phyloP scores from a whole-genome alignment of 192 early-diverging fungal genomes.

The Gonapodya prolifera region DNA sequence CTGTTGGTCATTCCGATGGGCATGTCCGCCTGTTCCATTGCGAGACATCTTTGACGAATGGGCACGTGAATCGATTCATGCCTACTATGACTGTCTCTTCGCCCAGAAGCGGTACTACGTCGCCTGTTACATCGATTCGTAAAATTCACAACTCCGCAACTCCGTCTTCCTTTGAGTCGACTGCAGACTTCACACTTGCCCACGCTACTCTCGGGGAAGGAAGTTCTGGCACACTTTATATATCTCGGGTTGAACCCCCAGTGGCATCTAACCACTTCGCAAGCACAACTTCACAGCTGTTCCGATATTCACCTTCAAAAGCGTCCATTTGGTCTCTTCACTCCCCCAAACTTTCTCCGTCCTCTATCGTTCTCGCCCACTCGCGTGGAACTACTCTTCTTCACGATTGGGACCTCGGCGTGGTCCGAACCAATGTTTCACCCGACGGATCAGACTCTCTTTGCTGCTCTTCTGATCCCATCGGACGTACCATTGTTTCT shows the following conservation, averaged over 20 bases:
- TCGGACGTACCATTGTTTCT: background rate
- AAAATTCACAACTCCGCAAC: background rate
- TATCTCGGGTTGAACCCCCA: background rate
- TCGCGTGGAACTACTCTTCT: background rate
- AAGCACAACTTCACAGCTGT: background rate
- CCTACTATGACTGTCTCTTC: too few relatives aligned
- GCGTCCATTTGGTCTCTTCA: background rate
- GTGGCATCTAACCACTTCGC: background rate
- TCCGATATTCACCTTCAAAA: background rate
- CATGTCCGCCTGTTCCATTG: too few relatives aligned
- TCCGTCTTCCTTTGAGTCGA: background rate
- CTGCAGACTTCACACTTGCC: background rate
- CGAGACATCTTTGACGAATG: too few relatives aligned
- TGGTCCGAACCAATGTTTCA: background rate
- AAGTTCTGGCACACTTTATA: background rate
- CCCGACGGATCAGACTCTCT: background rate
- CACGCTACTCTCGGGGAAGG: background rate
- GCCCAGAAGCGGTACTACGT: background rate
- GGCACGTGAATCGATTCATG: too few relatives aligned
- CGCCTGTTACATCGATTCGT: background rate
- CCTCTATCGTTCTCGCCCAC: background rate
- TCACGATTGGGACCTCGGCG: background rate
- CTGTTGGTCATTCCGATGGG: too few relatives aligned
- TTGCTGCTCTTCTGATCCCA: background rate
- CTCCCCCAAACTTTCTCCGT: background rate